phyloP scores from a whole-genome alignment of 1,284 basidiomycete species.

The Apiotrichum porosum region DNA sequence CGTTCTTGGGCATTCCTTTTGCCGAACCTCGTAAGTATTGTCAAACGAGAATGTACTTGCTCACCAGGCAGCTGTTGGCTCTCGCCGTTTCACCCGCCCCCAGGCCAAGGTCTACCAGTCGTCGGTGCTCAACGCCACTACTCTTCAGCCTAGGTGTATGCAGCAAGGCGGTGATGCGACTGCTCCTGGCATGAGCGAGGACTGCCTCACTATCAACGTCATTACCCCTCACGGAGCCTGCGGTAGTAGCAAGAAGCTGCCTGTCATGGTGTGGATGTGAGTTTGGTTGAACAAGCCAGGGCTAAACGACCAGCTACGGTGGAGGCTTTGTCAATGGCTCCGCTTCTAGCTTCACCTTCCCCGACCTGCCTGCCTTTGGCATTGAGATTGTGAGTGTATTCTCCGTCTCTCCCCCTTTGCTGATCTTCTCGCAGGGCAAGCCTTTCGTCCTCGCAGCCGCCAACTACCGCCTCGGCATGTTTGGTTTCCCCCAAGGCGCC shows the following conservation, averaged over 20 bases:
- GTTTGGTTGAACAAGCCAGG: conserved; percentile 1
- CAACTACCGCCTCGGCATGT: conserved; percentile 51
- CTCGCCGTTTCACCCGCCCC: conserved; percentile 49
- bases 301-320: conserved; percentile 25
- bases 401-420: background rate
- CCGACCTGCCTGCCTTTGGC: conserved; percentile 14
- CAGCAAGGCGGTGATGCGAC: conserved; percentile 21
- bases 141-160: conserved; percentile 30
- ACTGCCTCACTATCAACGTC: conserved; percentile 50
- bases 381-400: conserved; percentile 4
- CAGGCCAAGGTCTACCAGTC: conserved; percentile 20
- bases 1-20: conserved; percentile 11
- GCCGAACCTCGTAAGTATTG: conserved; percentile 7
- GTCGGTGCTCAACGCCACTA: conserved; percentile 27
- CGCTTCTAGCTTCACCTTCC: conserved; percentile 19
- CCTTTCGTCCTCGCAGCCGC: conserved; percentile 49
- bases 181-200: conserved; percentile 40
- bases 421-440: conserved; percentile 16
- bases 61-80: conserved; percentile 50
- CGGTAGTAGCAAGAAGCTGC: conserved; percentile 17
- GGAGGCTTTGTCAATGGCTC: conserved; percentile 34
- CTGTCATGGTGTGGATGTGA: conserved; percentile 41
- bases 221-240: conserved; percentile 25
- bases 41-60: background rate
- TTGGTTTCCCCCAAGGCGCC: conserved; percentile 47